Evolutionary conservation across 306 rosid genomes (phyloP), one percentile per base, ranked within the genome.

Genomic region (Luffa acutangula): DNA sequence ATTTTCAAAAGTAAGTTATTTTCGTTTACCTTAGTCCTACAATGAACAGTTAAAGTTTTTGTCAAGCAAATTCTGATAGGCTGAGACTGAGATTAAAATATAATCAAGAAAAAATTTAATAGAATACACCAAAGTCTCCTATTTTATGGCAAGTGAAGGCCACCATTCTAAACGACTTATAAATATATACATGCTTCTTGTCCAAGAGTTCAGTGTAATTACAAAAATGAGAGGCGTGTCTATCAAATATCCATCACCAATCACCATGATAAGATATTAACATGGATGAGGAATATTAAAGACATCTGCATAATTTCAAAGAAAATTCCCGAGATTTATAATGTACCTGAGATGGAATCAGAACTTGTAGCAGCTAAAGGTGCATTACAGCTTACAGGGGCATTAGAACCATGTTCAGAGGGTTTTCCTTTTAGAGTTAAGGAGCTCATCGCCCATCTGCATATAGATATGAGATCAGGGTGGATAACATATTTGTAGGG

Each of bases 361-460:
- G 97, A 90, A 83, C 93, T 76, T 46, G 87, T 82, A 60, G 88
- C 76, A 63, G 91, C 70, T 63, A 87, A 84, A 63, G 90, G 76
- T 46, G 81, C 64, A 46, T 85, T 84, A 52, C 94, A 82, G 83
- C 87, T 93, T 9, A 49, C 91, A 78, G 93, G 84, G 85, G 91
- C 74, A 79, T 89, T 88, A 48, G 97, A 87, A 78, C 89, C 91
- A 83, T 93, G 91, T 75, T 93, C 99, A 84, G 97, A 90, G 80
- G 98, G 93, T 81, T 90, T 95, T 31, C 94, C 93, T 87, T 95
- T 95, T 58, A 93, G 87, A 80, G 99, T 95, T 89, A 95, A 88
- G 81, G 99, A 95, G 88, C 99, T 95, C 99, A 95, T 93, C 58
- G 99, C 99, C 99, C 99, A 95, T 83, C 99, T 93, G 87, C 88